phyloP scores from a whole-genome alignment of 176 grass and related monocot genomes.

The Phoenix dactylifera region DNA sequence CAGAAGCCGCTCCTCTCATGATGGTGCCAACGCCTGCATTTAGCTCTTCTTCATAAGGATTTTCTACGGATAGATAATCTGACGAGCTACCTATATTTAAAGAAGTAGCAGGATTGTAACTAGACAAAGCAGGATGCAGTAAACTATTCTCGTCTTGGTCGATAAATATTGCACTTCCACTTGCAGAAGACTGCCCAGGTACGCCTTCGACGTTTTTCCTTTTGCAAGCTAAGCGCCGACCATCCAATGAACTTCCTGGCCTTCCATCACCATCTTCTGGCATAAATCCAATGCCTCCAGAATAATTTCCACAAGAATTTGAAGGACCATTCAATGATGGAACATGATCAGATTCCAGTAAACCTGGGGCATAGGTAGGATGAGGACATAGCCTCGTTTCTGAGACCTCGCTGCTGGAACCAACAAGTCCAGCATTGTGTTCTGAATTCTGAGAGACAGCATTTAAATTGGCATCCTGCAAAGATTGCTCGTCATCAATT shows the following conservation, averaged over 20 bases:
- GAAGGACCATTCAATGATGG: slow-evolving; percentile 31
- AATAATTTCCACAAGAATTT: slow-evolving; percentile 27
- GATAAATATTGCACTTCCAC: slow-evolving; percentile 36
- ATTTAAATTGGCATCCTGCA: slow-evolving; percentile 35
- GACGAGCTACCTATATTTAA: slow-evolving; percentile 27
- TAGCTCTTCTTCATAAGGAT: slow-evolving; percentile 37
- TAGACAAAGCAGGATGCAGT: slow-evolving; percentile 35
- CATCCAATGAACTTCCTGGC: slow-evolving; percentile 46
- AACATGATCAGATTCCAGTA: slow-evolving; percentile 29
- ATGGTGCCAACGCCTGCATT: slow-evolving; percentile 16
- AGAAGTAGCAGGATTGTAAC: slow-evolving; percentile 23
- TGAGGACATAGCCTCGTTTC: slow-evolving; percentile 28
- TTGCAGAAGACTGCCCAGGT: slow-evolving; percentile 39
- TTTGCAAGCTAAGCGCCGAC: slow-evolving; percentile 54
- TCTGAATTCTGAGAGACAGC: slow-evolving; percentile 16
- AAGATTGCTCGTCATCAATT: slow-evolving; percentile 9
- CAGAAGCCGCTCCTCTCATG: slow-evolving; percentile 18
- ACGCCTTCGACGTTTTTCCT: slow-evolving; percentile 68
- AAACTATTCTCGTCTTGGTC: slow-evolving; percentile 34
- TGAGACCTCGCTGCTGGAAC: slow-evolving; percentile 14
- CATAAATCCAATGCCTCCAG: slow-evolving; percentile 34
- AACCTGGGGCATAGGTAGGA: slow-evolving; percentile 31
- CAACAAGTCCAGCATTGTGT: slow-evolving; percentile 23
- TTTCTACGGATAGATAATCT: slow-evolving; percentile 25
- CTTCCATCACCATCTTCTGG: slow-evolving; percentile 37